Conservation (phyloP, 2,329 filamentous ascomycete genomes). For the Achaetomium macrosporum region DNA sequence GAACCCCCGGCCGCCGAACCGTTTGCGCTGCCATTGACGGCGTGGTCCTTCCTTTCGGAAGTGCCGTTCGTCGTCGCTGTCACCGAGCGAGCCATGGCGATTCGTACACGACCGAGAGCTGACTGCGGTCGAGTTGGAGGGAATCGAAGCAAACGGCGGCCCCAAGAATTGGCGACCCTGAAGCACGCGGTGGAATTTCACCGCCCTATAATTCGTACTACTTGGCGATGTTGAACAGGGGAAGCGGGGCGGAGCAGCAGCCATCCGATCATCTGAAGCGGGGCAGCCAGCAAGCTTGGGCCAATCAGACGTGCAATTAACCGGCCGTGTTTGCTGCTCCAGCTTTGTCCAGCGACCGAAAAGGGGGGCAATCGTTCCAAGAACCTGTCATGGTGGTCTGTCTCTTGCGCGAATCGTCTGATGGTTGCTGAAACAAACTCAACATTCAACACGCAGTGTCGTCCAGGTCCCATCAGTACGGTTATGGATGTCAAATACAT, state of each 20-base stretch:
- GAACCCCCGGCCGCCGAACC: constrained; percentile 26
- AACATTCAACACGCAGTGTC: background rate
- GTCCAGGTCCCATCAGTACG: background rate
- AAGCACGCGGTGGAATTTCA: constrained; percentile 5
- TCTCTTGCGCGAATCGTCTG: constrained; percentile 5
- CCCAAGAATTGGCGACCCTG: background rate
- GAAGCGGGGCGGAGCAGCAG: background rate
- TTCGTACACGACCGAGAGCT: background rate
- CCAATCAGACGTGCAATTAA: constrained; percentile 5
- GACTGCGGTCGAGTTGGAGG: constrained; percentile 1
- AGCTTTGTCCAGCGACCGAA: constrained; percentile 1
- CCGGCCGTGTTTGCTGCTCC: constrained; percentile 1
- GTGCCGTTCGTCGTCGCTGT: constrained; percentile 24
- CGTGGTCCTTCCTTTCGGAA: constrained; percentile 22
- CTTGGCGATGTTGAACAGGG: background rate
- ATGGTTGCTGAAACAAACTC: background rate
- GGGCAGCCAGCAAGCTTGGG: constrained; percentile 1
- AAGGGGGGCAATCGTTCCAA: constrained; percentile 19
- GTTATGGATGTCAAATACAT: background rate
- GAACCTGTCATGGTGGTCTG: constrained; percentile 14
- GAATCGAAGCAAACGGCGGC: constrained; percentile 5
- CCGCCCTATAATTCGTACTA: background rate
- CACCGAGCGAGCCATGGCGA: constrained; percentile 26
- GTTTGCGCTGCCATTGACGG: constrained; percentile 18
- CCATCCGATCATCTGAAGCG: background rate